Percentiles rank a stretch among this genome's conserved stretches.
Evolutionary conservation across 768 basidiomycete species (phyloP).

Genomic region (Sarcomyxa edulis): DNA sequence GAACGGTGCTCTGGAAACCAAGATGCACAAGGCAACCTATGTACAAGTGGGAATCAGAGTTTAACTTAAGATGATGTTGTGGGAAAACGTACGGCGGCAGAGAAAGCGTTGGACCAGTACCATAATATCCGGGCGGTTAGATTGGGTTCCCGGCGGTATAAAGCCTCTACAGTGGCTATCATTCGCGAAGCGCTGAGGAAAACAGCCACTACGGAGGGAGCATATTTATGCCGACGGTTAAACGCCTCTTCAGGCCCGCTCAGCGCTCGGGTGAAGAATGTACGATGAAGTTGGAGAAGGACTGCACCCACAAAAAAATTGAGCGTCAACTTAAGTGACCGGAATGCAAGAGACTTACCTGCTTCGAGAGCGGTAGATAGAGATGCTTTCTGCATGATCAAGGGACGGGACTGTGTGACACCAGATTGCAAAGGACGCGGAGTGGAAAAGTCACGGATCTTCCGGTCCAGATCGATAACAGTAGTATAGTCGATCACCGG

Average conservation of each 20-base stretch:
- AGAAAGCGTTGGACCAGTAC: slow-evolving; percentile 51
- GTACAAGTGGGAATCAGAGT: not conserved
- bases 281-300: slow-evolving; percentile 60
- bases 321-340: slow-evolving; percentile 1
- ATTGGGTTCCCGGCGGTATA: slow-evolving; percentile 55
- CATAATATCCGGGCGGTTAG: slow-evolving; percentile 49
- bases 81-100: slow-evolving; percentile 37
- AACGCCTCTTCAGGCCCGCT: slow-evolving; percentile 53
- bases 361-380: slow-evolving; percentile 57
- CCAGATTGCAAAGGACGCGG: slow-evolving; percentile 43
- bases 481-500: slow-evolving; percentile 44
- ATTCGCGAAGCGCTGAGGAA: slow-evolving; percentile 60
- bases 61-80: slow-evolving; percentile 3
- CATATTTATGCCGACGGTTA: slow-evolving; percentile 57
- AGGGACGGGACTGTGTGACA: slow-evolving; percentile 33
- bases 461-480: slow-evolving; percentile 51
- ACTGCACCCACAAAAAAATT: slow-evolving; percentile 28
- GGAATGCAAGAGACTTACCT: slow-evolving; percentile 30
- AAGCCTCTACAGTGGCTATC: slow-evolving; percentile 52
- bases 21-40: slow-evolving; percentile 45
- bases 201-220: slow-evolving; percentile 66
- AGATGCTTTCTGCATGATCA: slow-evolving; percentile 57
- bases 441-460: slow-evolving; percentile 56
- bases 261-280: slow-evolving; percentile 62
- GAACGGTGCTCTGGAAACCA: slow-evolving; percentile 63